Evolutionary conservation across 305 asterid species (phyloP).

Genomic region (Fraxinus velutina): DNA sequence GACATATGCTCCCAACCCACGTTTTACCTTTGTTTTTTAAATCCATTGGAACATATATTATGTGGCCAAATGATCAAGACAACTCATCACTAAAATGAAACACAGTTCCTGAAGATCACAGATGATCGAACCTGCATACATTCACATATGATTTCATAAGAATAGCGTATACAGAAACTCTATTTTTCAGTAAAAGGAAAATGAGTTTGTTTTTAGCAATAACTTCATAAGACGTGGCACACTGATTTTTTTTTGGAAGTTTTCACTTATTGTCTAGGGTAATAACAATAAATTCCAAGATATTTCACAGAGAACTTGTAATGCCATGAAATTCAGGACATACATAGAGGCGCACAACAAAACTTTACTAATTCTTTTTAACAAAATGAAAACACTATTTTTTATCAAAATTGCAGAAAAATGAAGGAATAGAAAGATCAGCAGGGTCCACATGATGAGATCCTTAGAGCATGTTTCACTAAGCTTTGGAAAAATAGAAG

Average conservation of each 20-base stretch:
- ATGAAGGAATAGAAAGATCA: not conserved
- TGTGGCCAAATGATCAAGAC: constrained; percentile 15
- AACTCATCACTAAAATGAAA: constrained; percentile 15
- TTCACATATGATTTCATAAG: constrained; percentile 7
- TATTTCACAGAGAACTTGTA: not conserved
- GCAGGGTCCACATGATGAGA: not conserved
- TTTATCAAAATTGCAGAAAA: not conserved
- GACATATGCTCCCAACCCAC: constrained; percentile 39
- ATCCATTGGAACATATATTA: constrained; percentile 24
- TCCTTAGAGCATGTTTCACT: not conserved
- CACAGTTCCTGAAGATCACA: constrained; percentile 5
- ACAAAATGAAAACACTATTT: not conserved
- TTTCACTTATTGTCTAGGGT: not conserved
- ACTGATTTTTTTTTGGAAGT: not conserved
- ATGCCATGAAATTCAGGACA: not conserved
- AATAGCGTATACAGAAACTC: not conserved
- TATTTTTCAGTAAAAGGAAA: not conserved
- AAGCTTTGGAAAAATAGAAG: not conserved
- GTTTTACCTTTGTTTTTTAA: constrained; percentile 20
- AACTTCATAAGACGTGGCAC: not conserved
- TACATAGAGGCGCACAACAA: not conserved
- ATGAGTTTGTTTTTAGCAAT: not conserved
- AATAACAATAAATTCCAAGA: not conserved
- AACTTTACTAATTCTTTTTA: not conserved
- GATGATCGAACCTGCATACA: constrained; percentile 24